phyloP scores from a whole-genome alignment of 768 basidiomycete species.

The Sporobolomyces roseus region DNA sequence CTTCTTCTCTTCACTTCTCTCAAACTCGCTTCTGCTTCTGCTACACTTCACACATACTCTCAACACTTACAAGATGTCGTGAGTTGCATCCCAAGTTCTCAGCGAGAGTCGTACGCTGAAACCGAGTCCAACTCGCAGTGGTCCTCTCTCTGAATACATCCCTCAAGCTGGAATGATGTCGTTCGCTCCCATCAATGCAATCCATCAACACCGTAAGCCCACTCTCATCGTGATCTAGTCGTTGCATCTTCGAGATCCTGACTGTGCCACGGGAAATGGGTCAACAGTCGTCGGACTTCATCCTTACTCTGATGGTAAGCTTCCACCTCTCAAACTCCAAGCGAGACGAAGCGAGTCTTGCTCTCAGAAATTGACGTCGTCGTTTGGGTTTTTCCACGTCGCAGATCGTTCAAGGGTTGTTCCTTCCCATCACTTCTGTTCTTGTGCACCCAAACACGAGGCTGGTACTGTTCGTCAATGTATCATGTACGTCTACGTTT shows the following conservation, averaged over 20 bases:
- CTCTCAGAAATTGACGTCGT: too few relatives aligned
- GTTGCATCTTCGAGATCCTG: too few relatives aligned
- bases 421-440: slow-evolving; percentile 32
- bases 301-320: background rate
- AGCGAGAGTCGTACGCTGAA: background rate
- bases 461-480: slow-evolving; percentile 48
- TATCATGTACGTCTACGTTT: slow-evolving; percentile 44
- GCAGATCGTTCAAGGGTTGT: slow-evolving; percentile 13
- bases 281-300: background rate
- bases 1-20: background rate
- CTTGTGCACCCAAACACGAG: slow-evolving; percentile 1
- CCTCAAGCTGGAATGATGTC: slow-evolving; percentile 20
- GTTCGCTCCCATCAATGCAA: slow-evolving; percentile 49
- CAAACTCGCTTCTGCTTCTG: too few relatives aligned
- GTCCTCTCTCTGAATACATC: slow-evolving; percentile 12
- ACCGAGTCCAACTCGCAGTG: background rate
- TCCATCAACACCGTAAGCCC: slow-evolving; percentile 45
- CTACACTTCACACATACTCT: background rate
- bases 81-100: background rate
- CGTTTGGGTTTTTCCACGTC: background rate
- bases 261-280: background rate
- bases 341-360: background rate
- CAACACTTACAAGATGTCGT: slow-evolving; percentile 8
- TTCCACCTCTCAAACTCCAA: too few relatives aligned
- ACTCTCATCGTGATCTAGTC: background rate